phyloP scores from a whole-genome alignment of 208 protist species.

The Leishmania aethiopica region DNA sequence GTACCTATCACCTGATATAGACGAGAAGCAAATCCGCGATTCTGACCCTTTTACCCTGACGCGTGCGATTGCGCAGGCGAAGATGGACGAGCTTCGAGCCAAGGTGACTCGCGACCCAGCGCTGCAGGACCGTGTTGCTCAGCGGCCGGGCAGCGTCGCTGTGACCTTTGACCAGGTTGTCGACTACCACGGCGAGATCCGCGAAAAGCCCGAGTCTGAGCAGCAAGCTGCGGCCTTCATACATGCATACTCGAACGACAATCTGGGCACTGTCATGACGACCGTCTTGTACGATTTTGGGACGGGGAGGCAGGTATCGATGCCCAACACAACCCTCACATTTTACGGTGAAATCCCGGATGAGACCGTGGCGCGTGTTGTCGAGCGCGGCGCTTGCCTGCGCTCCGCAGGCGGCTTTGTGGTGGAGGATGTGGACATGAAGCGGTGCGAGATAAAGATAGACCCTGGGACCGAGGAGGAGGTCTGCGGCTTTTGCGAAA shows the following conservation, averaged over 20 bases:
- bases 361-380: constrained; percentile 55
- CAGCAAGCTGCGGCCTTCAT: constrained; percentile 63
- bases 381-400: constrained; percentile 51
- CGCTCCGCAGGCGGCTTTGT: constrained; percentile 74
- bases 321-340: constrained; percentile 58
- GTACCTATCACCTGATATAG: constrained; percentile 80
- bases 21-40: constrained; percentile 73
- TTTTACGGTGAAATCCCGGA: constrained; percentile 58
- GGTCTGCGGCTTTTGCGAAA: constrained; percentile 54
- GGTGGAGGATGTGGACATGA: constrained; percentile 79
- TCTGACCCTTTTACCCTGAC: constrained; percentile 63
- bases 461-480: constrained; percentile 57
- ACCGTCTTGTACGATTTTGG: constrained; percentile 56
- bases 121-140: constrained; percentile 15
- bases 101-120: constrained; percentile 14
- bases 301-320: constrained; percentile 24
- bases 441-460: constrained; percentile 39
- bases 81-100: constrained; percentile 38
- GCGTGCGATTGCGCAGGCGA: constrained; percentile 37
- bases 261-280: constrained; percentile 65
- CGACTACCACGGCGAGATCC: constrained; percentile 71
- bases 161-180: constrained; percentile 90
- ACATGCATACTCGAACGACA: constrained; percentile 59
- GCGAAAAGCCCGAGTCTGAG: constrained; percentile 71
- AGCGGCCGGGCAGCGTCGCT: constrained; percentile 40